Conservation (phyloP, 805 yeast genomes). For the Metschnikowia borealis region DNA sequence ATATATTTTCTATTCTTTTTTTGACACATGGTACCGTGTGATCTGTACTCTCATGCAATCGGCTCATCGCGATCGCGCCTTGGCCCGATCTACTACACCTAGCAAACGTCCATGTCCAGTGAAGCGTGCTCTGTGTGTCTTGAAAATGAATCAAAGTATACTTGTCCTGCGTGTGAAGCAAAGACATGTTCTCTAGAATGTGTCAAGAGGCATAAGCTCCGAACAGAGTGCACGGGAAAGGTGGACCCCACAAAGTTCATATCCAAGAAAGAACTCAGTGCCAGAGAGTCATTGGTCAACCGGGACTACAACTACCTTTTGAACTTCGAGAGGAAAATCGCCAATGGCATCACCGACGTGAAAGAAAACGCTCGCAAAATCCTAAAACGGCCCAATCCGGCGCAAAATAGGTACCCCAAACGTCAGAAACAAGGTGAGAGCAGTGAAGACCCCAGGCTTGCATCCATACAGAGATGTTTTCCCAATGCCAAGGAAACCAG, state of each 20-base stretch:
- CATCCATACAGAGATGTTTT: conserved; percentile 20
- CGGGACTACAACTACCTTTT: conserved; percentile 79
- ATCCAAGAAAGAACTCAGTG: conserved; percentile 40
- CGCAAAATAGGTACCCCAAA: conserved; percentile 9
- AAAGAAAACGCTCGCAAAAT: conserved; percentile 41
- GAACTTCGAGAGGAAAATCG: conserved; percentile 54
- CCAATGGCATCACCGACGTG: conserved; percentile 53
- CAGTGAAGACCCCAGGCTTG: conserved; percentile 23
- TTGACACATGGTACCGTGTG: background rate
- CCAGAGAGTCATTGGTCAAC: conserved; percentile 50
- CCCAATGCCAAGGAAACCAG: conserved; percentile 26
- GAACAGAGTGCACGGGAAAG: conserved; percentile 60
- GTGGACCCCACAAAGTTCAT: conserved; percentile 60
- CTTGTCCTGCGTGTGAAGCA: conserved; percentile 72
- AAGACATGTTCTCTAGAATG: conserved; percentile 71
- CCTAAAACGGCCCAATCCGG: conserved; percentile 26
- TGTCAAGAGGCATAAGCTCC: conserved; percentile 63
- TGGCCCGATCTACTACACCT: background rate
- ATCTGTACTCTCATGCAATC: background rate
- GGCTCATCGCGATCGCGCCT: conserved; percentile 3
- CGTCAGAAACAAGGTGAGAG: conserved; percentile 8
- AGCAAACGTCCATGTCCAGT: conserved; percentile 9
- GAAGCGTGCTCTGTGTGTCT: conserved; percentile 34
- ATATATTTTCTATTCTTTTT: too few relatives aligned
- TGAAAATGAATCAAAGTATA: conserved; percentile 50